These are phyloP conservation scores for Borealophlyctis nickersoniae DNA, from an alignment of 192 early-diverging fungal species.

Conservation along the genomic window DNA sequence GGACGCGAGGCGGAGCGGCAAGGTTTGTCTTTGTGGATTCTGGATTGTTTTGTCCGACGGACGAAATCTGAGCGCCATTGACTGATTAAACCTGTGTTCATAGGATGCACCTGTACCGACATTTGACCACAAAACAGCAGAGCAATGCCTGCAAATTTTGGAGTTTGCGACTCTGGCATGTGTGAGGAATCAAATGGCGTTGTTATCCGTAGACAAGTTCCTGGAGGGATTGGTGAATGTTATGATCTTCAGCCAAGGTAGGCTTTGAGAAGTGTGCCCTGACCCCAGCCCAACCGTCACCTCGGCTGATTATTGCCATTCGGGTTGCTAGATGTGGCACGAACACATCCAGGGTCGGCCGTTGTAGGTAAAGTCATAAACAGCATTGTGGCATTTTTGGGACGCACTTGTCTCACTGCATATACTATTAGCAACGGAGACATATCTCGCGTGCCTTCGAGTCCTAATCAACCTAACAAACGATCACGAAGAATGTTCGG, in stretches of 20 bases:
- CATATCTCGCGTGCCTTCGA: no score
- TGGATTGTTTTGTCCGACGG: no score
- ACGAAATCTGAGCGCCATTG: no score
- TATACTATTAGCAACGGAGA: no score
- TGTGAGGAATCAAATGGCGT: background rate
- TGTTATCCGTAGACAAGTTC: background rate
- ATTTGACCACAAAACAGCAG: no score
- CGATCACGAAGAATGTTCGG: conserved; percentile 3
- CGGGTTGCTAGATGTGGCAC: background rate
- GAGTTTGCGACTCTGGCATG: conserved; percentile 3
- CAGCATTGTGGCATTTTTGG: no score
- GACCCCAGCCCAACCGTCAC: background rate
- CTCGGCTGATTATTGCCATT: background rate
- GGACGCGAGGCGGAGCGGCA: no score
- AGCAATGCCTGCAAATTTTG: conserved; percentile 5
- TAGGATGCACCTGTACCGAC: no score
- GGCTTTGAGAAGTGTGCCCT: background rate
- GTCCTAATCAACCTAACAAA: conserved; percentile 22
- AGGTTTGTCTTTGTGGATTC: no score
- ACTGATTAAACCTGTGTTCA: no score
- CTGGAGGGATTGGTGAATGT: conserved; percentile 1
- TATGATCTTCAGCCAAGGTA: background rate
- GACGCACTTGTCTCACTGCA: conserved; percentile 3
- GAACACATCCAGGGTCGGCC: background rate
- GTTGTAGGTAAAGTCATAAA: background rate